These are phyloP conservation scores for Stachybotrys chartarum DNA, from an alignment of 2,329 filamentous ascomycete species.

Conservation along the genomic window DNA sequence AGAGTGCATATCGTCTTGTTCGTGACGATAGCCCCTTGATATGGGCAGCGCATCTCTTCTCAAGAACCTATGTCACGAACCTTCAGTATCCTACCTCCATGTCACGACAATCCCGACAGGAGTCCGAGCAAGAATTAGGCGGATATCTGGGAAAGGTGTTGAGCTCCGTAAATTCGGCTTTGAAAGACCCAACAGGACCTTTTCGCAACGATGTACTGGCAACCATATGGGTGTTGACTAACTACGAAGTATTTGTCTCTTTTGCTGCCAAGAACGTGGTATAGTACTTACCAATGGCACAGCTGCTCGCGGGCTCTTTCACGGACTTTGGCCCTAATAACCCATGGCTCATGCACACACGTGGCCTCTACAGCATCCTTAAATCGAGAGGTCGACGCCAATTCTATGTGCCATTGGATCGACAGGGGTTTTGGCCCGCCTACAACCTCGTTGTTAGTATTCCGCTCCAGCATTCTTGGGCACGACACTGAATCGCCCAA, in stretches of 20 bases:
- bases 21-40: slow-evolving; percentile 24
- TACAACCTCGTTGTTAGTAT: slow-evolving; percentile 27
- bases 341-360: slow-evolving; percentile 29
- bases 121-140: slow-evolving; percentile 24
- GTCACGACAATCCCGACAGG: slow-evolving; percentile 12
- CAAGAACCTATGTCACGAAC: slow-evolving; percentile 31
- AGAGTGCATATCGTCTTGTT: slow-evolving; percentile 16
- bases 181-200: slow-evolving; percentile 19
- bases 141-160: slow-evolving; percentile 28
- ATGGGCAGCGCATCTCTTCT: slow-evolving; percentile 31
- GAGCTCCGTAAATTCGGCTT: slow-evolving; percentile 28
- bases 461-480: background rate
- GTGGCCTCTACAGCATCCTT: slow-evolving; percentile 28
- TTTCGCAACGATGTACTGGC: slow-evolving; percentile 27
- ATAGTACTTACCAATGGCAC: slow-evolving; percentile 5
- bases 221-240: slow-evolving; percentile 31
- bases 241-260: slow-evolving; percentile 25
- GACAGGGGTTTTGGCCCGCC: slow-evolving; percentile 29
- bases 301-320: slow-evolving; percentile 31
- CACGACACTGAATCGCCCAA: slow-evolving; percentile 6
- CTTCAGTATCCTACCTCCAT: slow-evolving; percentile 22
- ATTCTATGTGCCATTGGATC: slow-evolving; percentile 15
- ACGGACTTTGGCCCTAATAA: slow-evolving; percentile 9
- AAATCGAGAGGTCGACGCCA: slow-evolving; percentile 21
- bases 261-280: background rate